These are phyloP conservation scores for Tulasnella calospora DNA, from an alignment of 768 basidiomycete species.

Conservation along the genomic window DNA sequence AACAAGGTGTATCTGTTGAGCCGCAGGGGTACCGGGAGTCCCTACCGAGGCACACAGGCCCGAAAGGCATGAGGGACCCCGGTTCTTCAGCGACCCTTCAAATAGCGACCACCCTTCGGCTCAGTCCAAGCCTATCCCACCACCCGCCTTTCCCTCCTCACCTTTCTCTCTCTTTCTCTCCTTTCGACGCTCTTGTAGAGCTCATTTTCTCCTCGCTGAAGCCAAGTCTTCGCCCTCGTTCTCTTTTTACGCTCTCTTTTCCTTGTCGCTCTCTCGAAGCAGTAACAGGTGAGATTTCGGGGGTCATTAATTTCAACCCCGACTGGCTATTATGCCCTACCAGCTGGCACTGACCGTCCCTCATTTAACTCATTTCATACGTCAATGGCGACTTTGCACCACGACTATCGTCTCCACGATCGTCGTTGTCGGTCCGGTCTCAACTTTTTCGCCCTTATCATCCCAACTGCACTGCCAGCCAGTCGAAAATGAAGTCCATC, in stretches of 20 bases:
- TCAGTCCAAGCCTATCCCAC: not conserved
- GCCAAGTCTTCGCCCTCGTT: not conserved
- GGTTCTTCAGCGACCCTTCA: not conserved
- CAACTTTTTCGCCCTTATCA: not conserved
- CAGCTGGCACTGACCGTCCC: not conserved
- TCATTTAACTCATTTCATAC: not conserved
- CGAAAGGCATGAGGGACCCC: not conserved
- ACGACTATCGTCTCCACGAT: not conserved
- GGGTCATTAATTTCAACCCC: conserved; percentile 7
- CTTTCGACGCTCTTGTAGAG: conserved; percentile 5
- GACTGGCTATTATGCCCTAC: not conserved
- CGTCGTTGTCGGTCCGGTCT: not conserved
- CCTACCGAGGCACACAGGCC: not conserved
- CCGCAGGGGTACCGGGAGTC: not conserved
- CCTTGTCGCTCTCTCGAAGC: not conserved
- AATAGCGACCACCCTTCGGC: not conserved
- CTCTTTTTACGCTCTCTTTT: not conserved
- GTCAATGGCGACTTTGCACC: not conserved
- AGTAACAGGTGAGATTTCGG: conserved; percentile 1
- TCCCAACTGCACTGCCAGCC: not conserved
- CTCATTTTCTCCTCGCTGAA: not conserved
- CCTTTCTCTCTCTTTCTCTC: not conserved
- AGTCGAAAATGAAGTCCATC: conserved; percentile 5
- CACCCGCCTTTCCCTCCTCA: not conserved
- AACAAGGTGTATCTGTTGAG: not conserved